phyloP scores from a whole-genome alignment of 1,284 basidiomycete genomes.

The Ceratobasidium theobromae region DNA sequence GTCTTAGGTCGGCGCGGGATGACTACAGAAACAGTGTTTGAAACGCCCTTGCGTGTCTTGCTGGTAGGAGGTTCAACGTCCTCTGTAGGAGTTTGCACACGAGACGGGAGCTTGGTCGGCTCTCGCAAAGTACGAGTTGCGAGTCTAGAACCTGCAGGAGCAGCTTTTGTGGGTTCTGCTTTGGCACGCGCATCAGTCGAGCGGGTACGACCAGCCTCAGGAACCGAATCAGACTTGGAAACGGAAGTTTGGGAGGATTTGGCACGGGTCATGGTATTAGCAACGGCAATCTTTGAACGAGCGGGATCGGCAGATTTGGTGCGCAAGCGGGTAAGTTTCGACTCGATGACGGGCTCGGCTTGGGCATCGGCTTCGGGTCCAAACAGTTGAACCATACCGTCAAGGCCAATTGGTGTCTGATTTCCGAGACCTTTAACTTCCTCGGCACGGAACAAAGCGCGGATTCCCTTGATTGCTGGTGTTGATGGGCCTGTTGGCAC shows the following conservation, averaged over 20 bases:
- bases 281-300: slow-evolving; percentile 9
- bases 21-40: slow-evolving; percentile 15
- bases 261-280: slow-evolving; percentile 13
- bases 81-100: slow-evolving; percentile 20
- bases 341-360: neutral
- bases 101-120: slow-evolving; percentile 15
- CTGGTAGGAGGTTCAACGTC: neutral
- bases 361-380: slow-evolving; percentile 9
- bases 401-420: slow-evolving; percentile 24
- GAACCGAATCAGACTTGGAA: neutral
- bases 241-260: slow-evolving; percentile 8
- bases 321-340: slow-evolving; percentile 14
- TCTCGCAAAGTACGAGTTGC: slow-evolving; percentile 13
- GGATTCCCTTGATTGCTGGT: slow-evolving; percentile 23
- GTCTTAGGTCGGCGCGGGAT: neutral
- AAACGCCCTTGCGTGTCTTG: neutral
- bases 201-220: neutral
- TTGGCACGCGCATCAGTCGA: neutral
- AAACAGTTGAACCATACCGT: slow-evolving; percentile 25
- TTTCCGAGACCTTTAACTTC: slow-evolving; percentile 23
- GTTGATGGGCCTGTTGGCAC: slow-evolving; percentile 10
- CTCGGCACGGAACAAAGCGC: slow-evolving; percentile 18
- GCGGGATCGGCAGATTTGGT: slow-evolving; percentile 28
- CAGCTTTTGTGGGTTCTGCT: neutral
- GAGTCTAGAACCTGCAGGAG: neutral